Base-by-base conservation (phyloP, 2,329 filamentous ascomycete species). In the Pseudogymnoascus pannorum region DNA sequence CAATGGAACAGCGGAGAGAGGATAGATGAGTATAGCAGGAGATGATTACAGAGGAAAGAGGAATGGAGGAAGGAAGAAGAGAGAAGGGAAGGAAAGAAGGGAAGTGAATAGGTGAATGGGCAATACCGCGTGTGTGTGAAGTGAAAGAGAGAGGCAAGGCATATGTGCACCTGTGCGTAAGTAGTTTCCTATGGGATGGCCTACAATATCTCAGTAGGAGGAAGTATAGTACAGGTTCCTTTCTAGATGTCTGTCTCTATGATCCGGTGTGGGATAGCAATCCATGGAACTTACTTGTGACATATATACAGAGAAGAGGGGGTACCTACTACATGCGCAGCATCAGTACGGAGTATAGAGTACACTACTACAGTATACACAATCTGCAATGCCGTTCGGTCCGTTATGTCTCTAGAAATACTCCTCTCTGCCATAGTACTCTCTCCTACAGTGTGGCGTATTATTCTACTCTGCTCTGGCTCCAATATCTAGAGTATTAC, bases 1-100 rank as follows among this genome's bases (percentile, higher is more conserved):
- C 40, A 44, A 44, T 44, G 22, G 9, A 44, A 44, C 20, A 65
- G 65, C 64, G 63, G 62, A 38, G 40, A 60, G 63, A 65, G 18
- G 8, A 31, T 36, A 36, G 44, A 26, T 26, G 59, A 33, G 29
- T 16, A 40, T n/a, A 20, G 40, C 58, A 63, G 60, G 61, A 63
- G 60, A 60, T 60, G 64, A 60, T 62, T 60, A 63, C 60, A 57
- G 62, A 62, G 61, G 51, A 48, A 38, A 61, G 63, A 58, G 61
- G 57, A 59, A 60, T 59, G 54, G 61, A 20, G 54, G 12, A 54
- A 29, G 61, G 5, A 29, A 24, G 18, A 33, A 44, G 12, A 20
- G 11, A 31, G 61, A 7, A 31, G n/a, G 9, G 9, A 24, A 4
- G 40, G 11, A 8, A n/a, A 20, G n/a, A 12, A 44, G 40, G 20